Conservation (phyloP, 208 protist genomes). For the Leishmania major region DNA sequence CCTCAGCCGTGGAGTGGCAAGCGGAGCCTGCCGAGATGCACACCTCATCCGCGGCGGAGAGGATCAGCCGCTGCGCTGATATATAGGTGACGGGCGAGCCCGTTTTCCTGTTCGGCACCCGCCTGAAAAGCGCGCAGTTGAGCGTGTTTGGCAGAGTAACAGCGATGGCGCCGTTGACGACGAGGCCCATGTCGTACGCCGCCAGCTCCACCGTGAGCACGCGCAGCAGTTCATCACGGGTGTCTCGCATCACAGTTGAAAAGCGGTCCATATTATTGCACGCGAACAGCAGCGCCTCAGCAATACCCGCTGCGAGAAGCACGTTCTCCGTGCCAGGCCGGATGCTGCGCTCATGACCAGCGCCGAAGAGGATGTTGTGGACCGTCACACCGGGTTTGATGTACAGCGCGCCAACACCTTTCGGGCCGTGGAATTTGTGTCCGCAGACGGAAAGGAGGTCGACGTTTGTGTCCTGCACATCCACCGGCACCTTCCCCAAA, state of each 20-base stretch:
- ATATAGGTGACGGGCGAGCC: conserved; percentile 58
- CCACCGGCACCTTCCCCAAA: conserved; percentile 96
- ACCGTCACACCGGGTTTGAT: conserved; percentile 59
- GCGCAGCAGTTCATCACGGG: conserved; percentile 62
- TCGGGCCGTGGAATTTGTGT: conserved; percentile 99
- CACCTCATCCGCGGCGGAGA: conserved; percentile 63
- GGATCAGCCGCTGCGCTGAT: conserved; percentile 68
- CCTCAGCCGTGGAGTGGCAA: conserved; percentile 72
- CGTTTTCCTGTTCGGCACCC: conserved; percentile 30
- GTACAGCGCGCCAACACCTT: conserved; percentile 87
- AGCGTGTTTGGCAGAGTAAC: conserved; percentile 84
- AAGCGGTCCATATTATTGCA: conserved; percentile 40
- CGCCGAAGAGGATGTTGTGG: conserved; percentile 75
- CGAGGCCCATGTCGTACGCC: conserved; percentile 60
- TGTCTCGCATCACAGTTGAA: conserved; percentile 49
- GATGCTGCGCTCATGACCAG: conserved; percentile 79
- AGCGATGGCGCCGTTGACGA: conserved; percentile 65
- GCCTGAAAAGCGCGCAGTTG: conserved; percentile 78
- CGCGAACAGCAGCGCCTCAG: conserved; percentile 64
- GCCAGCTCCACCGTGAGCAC: conserved; percentile 59
- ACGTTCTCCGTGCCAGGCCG: conserved; percentile 91
- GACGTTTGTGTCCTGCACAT: conserved; percentile 92
- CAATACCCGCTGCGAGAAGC: conserved; percentile 73
- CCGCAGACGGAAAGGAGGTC: conserved; percentile 97
- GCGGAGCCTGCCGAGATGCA: conserved; percentile 88